Evolutionary conservation across 139 green algal genomes (phyloP), one percentile per base, ranked within the genome.

Genomic region (Chlorella sp.): DNA sequence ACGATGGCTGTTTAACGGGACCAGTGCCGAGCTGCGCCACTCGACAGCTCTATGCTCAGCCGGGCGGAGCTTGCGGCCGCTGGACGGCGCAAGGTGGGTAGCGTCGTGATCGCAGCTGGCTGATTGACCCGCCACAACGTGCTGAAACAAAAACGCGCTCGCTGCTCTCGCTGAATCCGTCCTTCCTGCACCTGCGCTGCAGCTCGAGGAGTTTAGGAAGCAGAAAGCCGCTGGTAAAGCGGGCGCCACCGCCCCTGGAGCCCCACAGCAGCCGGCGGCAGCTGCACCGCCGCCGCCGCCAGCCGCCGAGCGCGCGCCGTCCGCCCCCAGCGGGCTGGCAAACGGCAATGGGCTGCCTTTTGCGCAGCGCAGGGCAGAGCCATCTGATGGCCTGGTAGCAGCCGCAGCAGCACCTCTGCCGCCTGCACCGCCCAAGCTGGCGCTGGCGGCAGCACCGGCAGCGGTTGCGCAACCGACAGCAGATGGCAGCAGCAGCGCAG

Each of bases 131-230:
- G 16, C 14, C 14, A 24, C 13, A 60, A 16, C 13, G 13, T 60
- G 51, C 51, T n/a, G n/a, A 60, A 24, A 24, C 9, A 26, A 16
- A 16, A 22, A 30, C 6, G 11, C 41, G n/a, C 13, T 9, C n/a
- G 22, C 19, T 17, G 2, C 40, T 46, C n/a, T 72, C 48, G 26
- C 69, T 41, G 16, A 24, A 54, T 48, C 36, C 38, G n/a, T 28
- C 54, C 54, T 67, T 22, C 9, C 24, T 16, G 19, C 30, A 41
- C 36, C 36, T 24, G n/a, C 30, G 32, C 16, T 48, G 51, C 87
- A 92, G 88, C 88, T 92, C 28, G 88, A 91, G 30, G 87, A 91
- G 56, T 92, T 92, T 70, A 54, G 80, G 7, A 76, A 84, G 60
- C 67, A 76, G 34, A 92, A 91, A 44, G 83, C 76, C 32, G 80